phyloP scores from a whole-genome alignment of 2,329 filamentous ascomycete genomes.

The Colletotrichum sp. region DNA sequence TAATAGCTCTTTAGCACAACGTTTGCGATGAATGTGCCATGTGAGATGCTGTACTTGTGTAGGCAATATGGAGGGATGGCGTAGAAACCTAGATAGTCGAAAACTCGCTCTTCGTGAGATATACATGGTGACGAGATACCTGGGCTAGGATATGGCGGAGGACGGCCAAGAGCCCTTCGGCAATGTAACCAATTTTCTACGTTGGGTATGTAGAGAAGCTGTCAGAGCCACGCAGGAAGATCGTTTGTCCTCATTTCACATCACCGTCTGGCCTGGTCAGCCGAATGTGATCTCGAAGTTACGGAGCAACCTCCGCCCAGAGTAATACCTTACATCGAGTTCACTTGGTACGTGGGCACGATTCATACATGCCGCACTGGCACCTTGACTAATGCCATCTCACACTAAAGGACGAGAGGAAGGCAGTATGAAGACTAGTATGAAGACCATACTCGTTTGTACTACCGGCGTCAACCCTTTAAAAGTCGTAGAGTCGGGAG shows the following conservation, averaged over 20 bases:
- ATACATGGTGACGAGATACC: background rate
- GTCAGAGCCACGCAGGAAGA: background rate
- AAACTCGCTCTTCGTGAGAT: background rate
- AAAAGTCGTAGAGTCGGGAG: background rate
- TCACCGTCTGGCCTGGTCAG: background rate
- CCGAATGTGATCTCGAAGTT: background rate
- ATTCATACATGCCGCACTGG: background rate
- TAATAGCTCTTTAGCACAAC: background rate
- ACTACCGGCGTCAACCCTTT: background rate
- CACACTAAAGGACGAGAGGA: background rate
- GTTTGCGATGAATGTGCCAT: background rate
- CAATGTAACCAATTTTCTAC: background rate
- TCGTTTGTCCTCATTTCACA: background rate
- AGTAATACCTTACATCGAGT: background rate
- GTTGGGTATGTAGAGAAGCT: background rate
- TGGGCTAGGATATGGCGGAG: background rate
- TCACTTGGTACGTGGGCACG: background rate
- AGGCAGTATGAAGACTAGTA: background rate
- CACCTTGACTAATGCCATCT: background rate
- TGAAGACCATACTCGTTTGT: background rate
- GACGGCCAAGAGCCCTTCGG: background rate
- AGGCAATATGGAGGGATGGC: background rate
- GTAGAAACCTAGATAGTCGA: background rate
- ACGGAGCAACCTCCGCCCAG: background rate
- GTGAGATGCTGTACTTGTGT: background rate